These are phyloP conservation scores for Xerocomellus dryophilus DNA, from an alignment of 768 basidiomycete species.

Conservation along the genomic window DNA sequence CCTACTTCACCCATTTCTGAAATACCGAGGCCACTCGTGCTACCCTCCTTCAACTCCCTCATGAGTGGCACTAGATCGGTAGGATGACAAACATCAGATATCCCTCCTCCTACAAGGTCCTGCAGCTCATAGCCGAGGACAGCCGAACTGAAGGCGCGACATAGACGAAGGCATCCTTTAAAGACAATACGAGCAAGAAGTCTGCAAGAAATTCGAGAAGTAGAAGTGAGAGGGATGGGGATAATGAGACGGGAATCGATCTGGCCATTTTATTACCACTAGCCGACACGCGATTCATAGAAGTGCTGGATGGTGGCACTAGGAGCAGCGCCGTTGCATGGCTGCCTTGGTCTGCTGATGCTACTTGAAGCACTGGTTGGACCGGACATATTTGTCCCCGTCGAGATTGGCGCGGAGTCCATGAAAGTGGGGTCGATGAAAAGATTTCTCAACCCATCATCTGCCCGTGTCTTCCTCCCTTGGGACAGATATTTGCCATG, in stretches of 20 bases:
- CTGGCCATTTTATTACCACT: constrained; percentile 19
- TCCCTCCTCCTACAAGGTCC: constrained; percentile 71
- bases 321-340: constrained; percentile 14
- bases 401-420: constrained; percentile 45
- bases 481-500: constrained; percentile 19
- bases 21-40: constrained; percentile 17
- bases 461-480: constrained; percentile 24
- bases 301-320: constrained; percentile 32
- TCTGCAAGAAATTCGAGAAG: constrained; percentile 67
- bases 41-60: constrained; percentile 81
- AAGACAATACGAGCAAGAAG: constrained; percentile 85
- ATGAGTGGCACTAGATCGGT: constrained; percentile 88
- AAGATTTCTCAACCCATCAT: constrained; percentile 42
- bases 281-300: constrained; percentile 12
- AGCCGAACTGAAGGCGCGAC: constrained; percentile 77
- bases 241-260: constrained; percentile 47
- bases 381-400: constrained; percentile 36
- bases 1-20: constrained; percentile 20
- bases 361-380: constrained; percentile 15
- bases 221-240: constrained; percentile 36
- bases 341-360: constrained; percentile 11
- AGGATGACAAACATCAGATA: constrained; percentile 83
- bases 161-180: constrained; percentile 91
- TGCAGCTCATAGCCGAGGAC: constrained; percentile 78
- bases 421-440: constrained; percentile 48